Percentiles rank a stretch among this genome's conserved stretches.
These are phyloP conservation scores for Fusarium newnesense DNA, from an alignment of 2,329 filamentous ascomycete species.

Conservation along the genomic window DNA sequence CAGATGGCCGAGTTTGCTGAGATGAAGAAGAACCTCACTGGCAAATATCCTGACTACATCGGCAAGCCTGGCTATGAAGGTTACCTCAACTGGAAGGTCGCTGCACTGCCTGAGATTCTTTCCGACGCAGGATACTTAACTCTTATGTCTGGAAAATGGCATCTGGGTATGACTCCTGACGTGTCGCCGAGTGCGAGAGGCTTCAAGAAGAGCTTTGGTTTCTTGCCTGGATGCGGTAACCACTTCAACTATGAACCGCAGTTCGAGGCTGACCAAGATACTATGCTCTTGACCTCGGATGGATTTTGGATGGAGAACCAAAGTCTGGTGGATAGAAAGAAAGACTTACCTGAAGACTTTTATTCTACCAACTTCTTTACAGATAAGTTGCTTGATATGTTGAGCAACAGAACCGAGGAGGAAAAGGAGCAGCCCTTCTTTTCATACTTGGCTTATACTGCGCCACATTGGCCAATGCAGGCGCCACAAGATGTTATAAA, in stretches of 20 bases:
- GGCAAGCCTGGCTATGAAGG: constrained; percentile 46
- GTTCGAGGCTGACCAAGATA: constrained; percentile 57
- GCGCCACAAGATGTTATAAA: neutral
- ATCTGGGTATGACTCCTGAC: constrained; percentile 49
- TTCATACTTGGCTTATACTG: constrained; percentile 3
- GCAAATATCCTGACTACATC: constrained; percentile 3
- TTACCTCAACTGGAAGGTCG: constrained; percentile 47
- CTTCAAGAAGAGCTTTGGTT: constrained; percentile 54
- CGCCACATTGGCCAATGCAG: constrained; percentile 18
- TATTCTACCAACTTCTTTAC: constrained; percentile 64
- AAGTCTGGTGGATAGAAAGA: constrained; percentile 50
- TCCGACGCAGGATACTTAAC: constrained; percentile 47
- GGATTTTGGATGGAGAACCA: constrained; percentile 54
- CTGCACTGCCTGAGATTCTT: constrained; percentile 44
- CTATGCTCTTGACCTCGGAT: constrained; percentile 42
- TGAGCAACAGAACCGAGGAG: constrained; percentile 51
- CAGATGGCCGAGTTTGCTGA: constrained; percentile 58
- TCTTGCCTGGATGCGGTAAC: constrained; percentile 57
- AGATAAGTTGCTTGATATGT: constrained; percentile 60
- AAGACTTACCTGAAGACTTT: constrained; percentile 58
- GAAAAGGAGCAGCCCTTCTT: constrained; percentile 16
- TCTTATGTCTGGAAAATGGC: constrained; percentile 48
- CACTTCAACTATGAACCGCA: constrained; percentile 65
- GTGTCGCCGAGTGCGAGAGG: constrained; percentile 46
- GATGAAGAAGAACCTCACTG: constrained; percentile 8